A percentile compares a stretch with the other conserved stretches of the same genome.
Evolutionary conservation across 768 basidiomycete genomes (phyloP).

Genomic region (Mycena indigotica): DNA sequence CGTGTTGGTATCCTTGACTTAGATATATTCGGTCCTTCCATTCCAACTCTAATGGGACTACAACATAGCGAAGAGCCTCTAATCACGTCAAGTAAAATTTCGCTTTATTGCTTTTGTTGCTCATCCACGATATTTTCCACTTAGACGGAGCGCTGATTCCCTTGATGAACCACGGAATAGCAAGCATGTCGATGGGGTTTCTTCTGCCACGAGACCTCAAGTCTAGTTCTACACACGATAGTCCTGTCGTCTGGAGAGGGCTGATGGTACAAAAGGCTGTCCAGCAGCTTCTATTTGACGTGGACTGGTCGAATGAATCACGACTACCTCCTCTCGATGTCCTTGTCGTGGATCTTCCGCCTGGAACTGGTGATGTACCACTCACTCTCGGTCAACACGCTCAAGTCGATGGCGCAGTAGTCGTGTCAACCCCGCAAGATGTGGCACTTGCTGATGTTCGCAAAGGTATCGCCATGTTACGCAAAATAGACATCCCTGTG

Average conservation of each 20-base stretch:
- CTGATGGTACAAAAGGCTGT: constrained; percentile 99
- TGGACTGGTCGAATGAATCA: constrained; percentile 76
- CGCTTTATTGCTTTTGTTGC: not conserved
- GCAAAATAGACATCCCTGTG: constrained; percentile 86
- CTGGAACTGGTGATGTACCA: constrained; percentile 95
- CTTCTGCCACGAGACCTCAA: constrained; percentile 65
- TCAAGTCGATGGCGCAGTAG: constrained; percentile 81
- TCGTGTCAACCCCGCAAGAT: constrained; percentile 95
- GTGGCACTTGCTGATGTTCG: constrained; percentile 89
- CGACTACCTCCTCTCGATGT: constrained; percentile 63
- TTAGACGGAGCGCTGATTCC: constrained; percentile 80
- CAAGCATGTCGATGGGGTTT: constrained; percentile 98
- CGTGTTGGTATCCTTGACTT: constrained; percentile 90
- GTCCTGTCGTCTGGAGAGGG: constrained; percentile 92
- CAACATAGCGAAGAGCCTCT: constrained; percentile 76
- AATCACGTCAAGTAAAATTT: constrained; percentile 68
- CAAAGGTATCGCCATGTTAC: constrained; percentile 92
- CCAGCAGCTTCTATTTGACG: constrained; percentile 93
- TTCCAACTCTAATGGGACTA: constrained; percentile 92
- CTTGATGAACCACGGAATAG: constrained; percentile 82
- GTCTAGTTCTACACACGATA: constrained; percentile 59
- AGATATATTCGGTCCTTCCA: constrained; percentile 93
- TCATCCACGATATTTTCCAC: not conserved
- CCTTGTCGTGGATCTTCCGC: constrained; percentile 93
- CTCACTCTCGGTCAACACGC: constrained; percentile 90